phyloP scores from a whole-genome alignment of 441 rosid genomes.

The Corymbia citriodora region DNA sequence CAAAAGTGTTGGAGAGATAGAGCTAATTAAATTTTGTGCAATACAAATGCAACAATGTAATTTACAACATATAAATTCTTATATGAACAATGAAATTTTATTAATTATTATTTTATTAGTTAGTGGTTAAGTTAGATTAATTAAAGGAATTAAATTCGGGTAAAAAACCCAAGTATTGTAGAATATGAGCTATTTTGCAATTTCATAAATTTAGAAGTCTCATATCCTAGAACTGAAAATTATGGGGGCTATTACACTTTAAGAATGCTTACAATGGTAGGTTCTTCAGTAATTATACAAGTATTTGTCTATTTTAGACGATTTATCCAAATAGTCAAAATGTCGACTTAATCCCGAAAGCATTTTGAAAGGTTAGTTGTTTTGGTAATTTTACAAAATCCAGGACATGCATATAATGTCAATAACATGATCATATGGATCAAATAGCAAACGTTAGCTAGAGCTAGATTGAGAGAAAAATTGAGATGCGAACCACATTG shows the following conservation, averaged over 20 bases:
- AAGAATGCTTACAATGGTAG: background rate
- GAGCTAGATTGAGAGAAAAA: background rate
- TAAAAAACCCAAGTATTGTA: background rate
- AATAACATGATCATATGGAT: background rate
- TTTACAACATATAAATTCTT: too few relatives aligned
- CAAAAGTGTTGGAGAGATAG: too few relatives aligned
- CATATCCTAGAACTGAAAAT: background rate
- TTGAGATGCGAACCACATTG: background rate
- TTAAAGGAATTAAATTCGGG: background rate
- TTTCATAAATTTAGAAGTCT: background rate
- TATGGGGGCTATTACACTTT: background rate
- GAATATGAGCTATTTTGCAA: background rate
- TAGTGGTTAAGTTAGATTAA: background rate
- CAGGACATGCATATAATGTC: background rate
- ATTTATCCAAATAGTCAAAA: background rate
- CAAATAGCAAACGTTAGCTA: background rate
- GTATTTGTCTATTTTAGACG: background rate
- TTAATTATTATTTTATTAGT: too few relatives aligned
- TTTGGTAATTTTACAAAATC: background rate
- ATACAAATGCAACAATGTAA: too few relatives aligned
- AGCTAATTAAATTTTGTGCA: too few relatives aligned
- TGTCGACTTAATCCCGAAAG: background rate
- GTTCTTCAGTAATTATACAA: background rate
- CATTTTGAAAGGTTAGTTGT: background rate
- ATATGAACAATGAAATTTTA: too few relatives aligned